Conservation (phyloP, 108 stramenopile species). For the Stephanodiscus triporus region DNA sequence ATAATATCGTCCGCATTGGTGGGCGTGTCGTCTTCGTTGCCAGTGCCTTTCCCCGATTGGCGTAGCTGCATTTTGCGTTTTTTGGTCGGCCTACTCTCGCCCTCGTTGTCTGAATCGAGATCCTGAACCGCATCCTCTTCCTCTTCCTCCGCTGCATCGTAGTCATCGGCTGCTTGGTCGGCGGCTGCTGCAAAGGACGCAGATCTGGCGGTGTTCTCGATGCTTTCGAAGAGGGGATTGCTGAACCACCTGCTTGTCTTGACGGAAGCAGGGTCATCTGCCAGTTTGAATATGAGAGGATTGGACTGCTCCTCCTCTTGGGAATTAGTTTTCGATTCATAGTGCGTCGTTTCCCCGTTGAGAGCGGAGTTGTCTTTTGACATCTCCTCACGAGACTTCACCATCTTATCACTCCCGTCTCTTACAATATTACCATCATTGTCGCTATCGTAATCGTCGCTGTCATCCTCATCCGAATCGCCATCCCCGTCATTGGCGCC, state of each 20-base stretch:
- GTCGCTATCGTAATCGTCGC: constrained; percentile 60
- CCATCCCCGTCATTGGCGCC: constrained; percentile 65
- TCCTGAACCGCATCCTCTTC: constrained; percentile 40
- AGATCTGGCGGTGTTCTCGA: constrained; percentile 74
- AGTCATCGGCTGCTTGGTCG: constrained; percentile 14
- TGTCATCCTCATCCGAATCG: constrained; percentile 51
- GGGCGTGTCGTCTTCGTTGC: constrained; percentile 38
- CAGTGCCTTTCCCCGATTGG: constrained; percentile 21
- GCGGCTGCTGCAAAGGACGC: constrained; percentile 45
- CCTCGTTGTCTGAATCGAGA: constrained; percentile 53
- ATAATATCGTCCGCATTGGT: constrained; percentile 80
- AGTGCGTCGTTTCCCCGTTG: no score
- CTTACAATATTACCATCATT: constrained; percentile 63
- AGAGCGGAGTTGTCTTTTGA: no score
- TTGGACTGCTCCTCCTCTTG: constrained; percentile 47
- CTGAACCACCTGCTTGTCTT: constrained; percentile 94
- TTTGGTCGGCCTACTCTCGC: constrained; percentile 22
- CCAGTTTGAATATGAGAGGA: constrained; percentile 80
- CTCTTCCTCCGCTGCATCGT: constrained; percentile 23
- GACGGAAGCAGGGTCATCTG: constrained; percentile 75
- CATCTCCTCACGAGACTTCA: constrained; percentile 60
- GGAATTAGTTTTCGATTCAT: background rate
- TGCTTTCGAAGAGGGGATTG: constrained; percentile 88
- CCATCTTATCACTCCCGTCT: constrained; percentile 59
- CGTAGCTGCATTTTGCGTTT: constrained; percentile 14